Evolutionary conservation across 140 eudicot species (phyloP).

Genomic region (Cichorium intybus): DNA sequence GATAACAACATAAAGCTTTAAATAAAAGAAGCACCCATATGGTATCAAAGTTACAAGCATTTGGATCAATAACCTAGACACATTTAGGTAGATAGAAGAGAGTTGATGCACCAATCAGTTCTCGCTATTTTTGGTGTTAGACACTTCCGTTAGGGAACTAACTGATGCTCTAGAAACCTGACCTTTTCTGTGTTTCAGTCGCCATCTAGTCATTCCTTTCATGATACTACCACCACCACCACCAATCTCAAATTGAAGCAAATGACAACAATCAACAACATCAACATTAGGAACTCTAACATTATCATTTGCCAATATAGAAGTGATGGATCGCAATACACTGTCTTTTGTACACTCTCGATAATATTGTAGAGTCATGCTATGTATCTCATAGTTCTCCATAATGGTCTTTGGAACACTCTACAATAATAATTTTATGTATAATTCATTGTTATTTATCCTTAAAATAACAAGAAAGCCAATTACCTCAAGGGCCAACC

Average conservation of each 20-base stretch:
- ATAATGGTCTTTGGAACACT: slow-evolving; percentile 51
- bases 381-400: slow-evolving; percentile 65
- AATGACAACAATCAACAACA: slow-evolving; percentile 71
- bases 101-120: too few species aligned
- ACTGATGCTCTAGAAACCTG: too few species aligned
- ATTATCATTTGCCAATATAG: slow-evolving; percentile 30
- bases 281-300: slow-evolving; percentile 19
- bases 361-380: slow-evolving; percentile 64
- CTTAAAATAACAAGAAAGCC: neutral
- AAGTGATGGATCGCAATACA: slow-evolving; percentile 61
- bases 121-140: too few species aligned
- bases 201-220: slow-evolving; percentile 63
- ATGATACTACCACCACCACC: slow-evolving; percentile 69
- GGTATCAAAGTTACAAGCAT: too few species aligned
- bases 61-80: too few species aligned
- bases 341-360: slow-evolving; percentile 71
- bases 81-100: too few species aligned
- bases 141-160: neutral
- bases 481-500: slow-evolving; percentile 57
- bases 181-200: slow-evolving; percentile 38
- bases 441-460: neutral
- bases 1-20: too few species aligned
- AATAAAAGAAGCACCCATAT: too few species aligned
- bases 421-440: slow-evolving; percentile 24
- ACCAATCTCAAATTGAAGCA: slow-evolving; percentile 49